Percentiles rank a stretch among this genome's conserved stretches.
Evolutionary conservation across 129 eudicot genomes (phyloP).

Genomic region (Pseudognaphalium luteoalbum): DNA sequence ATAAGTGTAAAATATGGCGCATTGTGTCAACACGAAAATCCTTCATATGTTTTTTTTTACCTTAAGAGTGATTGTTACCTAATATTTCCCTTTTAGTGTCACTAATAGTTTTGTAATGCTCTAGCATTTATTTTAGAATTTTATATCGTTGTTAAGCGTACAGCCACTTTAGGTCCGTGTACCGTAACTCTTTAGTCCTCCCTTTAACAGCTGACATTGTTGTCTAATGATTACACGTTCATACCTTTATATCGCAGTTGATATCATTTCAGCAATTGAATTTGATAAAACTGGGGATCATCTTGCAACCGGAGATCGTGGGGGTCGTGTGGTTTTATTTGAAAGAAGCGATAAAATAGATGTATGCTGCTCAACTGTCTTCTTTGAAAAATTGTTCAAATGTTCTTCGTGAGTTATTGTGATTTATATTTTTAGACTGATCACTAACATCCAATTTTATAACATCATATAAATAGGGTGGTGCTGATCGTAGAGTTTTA

Average conservation of each 20-base stretch:
- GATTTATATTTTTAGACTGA: neutral
- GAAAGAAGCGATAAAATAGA: conserved; percentile 50
- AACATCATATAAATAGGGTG: conserved; percentile 55
- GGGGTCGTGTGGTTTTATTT: conserved; percentile 65
- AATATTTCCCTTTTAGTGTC: neutral
- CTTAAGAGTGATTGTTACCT: neutral
- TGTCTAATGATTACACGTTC: conserved; percentile 10
- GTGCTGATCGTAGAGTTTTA: conserved; percentile 62
- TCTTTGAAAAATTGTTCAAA: conserved; percentile 3
- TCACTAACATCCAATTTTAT: conserved; percentile 17
- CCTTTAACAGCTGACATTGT: conserved; percentile 16
- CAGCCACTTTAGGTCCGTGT: neutral
- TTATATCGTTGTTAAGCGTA: no score
- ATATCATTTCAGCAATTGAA: conserved; percentile 63
- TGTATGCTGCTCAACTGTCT: conserved; percentile 38
- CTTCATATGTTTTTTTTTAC: neutral
- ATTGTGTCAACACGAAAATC: neutral
- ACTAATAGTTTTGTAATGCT: neutral
- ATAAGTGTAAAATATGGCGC: no score
- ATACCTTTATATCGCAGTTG: conserved; percentile 47
- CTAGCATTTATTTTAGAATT: neutral
- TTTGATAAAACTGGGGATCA: conserved; percentile 64
- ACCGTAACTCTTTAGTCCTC: neutral
- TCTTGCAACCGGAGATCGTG: conserved; percentile 73
- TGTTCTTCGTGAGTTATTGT: neutral